phyloP scores from a whole-genome alignment of 352 stramenopile genomes.

The Phytopythium oedochilum region DNA sequence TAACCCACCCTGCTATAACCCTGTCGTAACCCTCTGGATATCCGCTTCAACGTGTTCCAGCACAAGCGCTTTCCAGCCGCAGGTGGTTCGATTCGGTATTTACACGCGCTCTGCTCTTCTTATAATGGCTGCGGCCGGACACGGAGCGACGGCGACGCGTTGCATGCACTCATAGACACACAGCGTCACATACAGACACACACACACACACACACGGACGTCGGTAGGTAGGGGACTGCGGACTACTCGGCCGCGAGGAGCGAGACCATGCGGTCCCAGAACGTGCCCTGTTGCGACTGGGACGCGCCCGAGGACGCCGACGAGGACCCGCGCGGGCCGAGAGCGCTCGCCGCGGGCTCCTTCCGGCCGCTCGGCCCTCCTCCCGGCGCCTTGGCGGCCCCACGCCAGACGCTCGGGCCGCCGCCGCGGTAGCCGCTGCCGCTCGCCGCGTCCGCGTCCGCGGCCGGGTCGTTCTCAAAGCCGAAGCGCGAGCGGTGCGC shows the following conservation, averaged over 20 bases:
- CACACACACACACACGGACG: no score
- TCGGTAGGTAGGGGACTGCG: no score
- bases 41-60: no score
- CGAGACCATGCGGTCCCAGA: slow-evolving; percentile 45
- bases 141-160: no score
- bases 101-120: not conserved
- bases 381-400: not conserved
- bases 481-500: slow-evolving; percentile 50
- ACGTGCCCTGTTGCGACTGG: slow-evolving; percentile 30
- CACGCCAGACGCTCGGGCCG: not conserved
- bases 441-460: slow-evolving; percentile 5
- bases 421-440: slow-evolving; percentile 1
- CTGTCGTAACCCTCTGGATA: no score
- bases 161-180: no score
- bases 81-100: not conserved
- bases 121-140: no score
- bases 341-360: not conserved
- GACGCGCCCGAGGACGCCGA: slow-evolving; percentile 22
- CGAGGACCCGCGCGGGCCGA: slow-evolving; percentile 9
- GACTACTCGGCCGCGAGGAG: slow-evolving; percentile 15
- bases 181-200: no score
- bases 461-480: slow-evolving; percentile 15
- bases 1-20: no score
- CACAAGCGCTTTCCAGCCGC: no score
- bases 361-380: not conserved